Conservation (phyloP, 2,329 filamentous ascomycete genomes). For the Paracamarosporium sp. region DNA sequence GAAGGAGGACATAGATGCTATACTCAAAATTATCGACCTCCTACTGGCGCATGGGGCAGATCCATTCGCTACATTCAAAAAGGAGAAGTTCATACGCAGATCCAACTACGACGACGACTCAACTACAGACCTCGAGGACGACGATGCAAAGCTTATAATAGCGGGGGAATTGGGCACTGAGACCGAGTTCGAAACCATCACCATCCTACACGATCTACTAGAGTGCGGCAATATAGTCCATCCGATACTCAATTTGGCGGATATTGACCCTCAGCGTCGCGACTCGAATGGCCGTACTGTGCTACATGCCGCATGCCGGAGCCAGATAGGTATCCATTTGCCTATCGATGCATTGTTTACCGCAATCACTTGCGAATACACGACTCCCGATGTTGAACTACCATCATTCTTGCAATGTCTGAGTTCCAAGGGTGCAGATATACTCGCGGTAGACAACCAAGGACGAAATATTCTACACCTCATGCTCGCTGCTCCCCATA, state of each 20-base stretch:
- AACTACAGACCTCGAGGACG: not conserved
- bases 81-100: not conserved
- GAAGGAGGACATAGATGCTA: not conserved
- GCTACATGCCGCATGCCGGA: constrained; percentile 9
- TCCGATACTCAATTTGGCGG: constrained; percentile 1
- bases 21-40: not conserved
- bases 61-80: constrained; percentile 2
- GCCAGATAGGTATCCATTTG: not conserved
- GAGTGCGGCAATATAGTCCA: constrained; percentile 4
- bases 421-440: constrained; percentile 10
- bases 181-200: not conserved
- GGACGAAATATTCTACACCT: constrained; percentile 16
- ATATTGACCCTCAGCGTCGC: constrained; percentile 10
- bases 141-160: not conserved
- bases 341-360: constrained; percentile 4
- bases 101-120: not conserved
- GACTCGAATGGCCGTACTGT: constrained; percentile 12
- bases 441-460: constrained; percentile 6
- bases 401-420: constrained; percentile 8
- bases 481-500: constrained; percentile 6
- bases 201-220: constrained; percentile 14
- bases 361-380: not conserved
- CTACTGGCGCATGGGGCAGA: constrained; percentile 11
- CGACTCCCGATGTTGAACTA: not conserved
- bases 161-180: not conserved